Evolutionary conservation across 2,329 filamentous ascomycete genomes (phyloP).

Genomic region (Myrmaecium sp.): DNA sequence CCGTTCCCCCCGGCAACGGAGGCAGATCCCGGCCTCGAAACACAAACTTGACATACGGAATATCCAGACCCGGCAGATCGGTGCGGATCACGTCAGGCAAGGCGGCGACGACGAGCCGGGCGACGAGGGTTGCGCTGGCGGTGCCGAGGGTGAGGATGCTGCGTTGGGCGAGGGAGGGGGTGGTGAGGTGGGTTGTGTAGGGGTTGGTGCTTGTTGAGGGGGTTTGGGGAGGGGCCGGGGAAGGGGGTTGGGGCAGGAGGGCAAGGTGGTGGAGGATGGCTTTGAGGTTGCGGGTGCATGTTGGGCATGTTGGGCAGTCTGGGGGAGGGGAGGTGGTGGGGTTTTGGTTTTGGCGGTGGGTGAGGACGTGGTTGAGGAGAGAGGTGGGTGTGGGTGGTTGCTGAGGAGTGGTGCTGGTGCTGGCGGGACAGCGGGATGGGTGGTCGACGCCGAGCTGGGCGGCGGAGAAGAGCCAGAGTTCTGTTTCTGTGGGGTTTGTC

Average conservation of each 20-base stretch:
- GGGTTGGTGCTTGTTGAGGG: neutral
- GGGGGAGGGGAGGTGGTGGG: neutral
- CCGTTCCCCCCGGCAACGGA: conserved; percentile 34
- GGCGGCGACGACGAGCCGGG: conserved; percentile 8
- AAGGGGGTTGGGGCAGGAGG: conserved; percentile 1
- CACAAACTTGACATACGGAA: conserved; percentile 38
- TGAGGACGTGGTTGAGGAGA: neutral
- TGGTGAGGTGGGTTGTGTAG: conserved; percentile 1
- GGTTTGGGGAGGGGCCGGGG: conserved; percentile 1
- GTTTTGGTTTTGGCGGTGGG: conserved; percentile 1
- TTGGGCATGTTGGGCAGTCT: conserved; percentile 6
- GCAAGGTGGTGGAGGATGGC: conserved; percentile 2
- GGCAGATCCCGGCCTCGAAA: conserved; percentile 31
- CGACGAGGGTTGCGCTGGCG: conserved; percentile 1
- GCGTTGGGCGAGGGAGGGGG: neutral
- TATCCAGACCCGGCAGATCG: conserved; percentile 15
- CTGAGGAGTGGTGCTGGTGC: conserved; percentile 1
- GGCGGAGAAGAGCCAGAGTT: conserved; percentile 42
- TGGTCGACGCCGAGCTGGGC: conserved; percentile 12
- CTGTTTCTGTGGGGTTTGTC: conserved; percentile 46
- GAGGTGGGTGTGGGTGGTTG: conserved; percentile 4
- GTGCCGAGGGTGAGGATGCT: neutral
- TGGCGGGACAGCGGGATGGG: neutral
- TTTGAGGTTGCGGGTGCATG: conserved; percentile 10
- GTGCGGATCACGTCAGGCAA: conserved; percentile 11